Evolutionary conservation across 495 filamentous ascomycete species (phyloP).

Genomic region (Pyrenopolyporus hunteri): DNA sequence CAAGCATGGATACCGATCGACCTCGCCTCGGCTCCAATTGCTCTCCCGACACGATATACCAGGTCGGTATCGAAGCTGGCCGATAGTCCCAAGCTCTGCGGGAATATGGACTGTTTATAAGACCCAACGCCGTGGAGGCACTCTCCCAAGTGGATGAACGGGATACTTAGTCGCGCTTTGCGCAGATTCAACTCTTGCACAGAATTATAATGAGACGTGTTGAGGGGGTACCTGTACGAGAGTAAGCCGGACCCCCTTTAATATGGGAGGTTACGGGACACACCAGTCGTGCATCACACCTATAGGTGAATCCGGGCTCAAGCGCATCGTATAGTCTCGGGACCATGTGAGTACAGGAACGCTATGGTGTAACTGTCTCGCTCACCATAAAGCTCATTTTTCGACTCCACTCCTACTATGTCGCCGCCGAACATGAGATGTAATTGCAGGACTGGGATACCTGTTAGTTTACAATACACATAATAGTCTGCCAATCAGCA

Average conservation of each 20-base stretch:
- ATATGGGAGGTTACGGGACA: background rate
- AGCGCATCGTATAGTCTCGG: constrained; percentile 44
- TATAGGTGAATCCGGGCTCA: constrained; percentile 42
- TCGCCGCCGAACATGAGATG: constrained; percentile 54
- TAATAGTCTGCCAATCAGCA: background rate
- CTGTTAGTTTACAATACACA: background rate
- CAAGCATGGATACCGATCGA: constrained; percentile 51
- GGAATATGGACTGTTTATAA: constrained; percentile 52
- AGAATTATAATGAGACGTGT: constrained; percentile 47
- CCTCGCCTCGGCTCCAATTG: constrained; percentile 49
- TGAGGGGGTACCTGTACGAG: constrained; percentile 43
- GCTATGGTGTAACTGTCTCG: background rate
- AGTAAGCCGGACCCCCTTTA: background rate
- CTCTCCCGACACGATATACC: constrained; percentile 44
- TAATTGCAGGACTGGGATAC: constrained; percentile 43
- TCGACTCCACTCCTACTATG: constrained; percentile 48
- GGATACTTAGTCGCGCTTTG: constrained; percentile 43
- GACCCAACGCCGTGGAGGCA: constrained; percentile 51
- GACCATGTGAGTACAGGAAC: constrained; percentile 5
- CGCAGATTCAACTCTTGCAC: constrained; percentile 45
- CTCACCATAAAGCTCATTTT: constrained; percentile 50
- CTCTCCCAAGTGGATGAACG: constrained; percentile 48
- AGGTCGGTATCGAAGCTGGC: constrained; percentile 48
- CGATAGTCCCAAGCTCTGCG: constrained; percentile 46
- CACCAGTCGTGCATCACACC: constrained; percentile 44